These are phyloP conservation scores for Alternaria angustiovoidea DNA, from an alignment of 2,329 filamentous ascomycete genomes.

Conservation along the genomic window DNA sequence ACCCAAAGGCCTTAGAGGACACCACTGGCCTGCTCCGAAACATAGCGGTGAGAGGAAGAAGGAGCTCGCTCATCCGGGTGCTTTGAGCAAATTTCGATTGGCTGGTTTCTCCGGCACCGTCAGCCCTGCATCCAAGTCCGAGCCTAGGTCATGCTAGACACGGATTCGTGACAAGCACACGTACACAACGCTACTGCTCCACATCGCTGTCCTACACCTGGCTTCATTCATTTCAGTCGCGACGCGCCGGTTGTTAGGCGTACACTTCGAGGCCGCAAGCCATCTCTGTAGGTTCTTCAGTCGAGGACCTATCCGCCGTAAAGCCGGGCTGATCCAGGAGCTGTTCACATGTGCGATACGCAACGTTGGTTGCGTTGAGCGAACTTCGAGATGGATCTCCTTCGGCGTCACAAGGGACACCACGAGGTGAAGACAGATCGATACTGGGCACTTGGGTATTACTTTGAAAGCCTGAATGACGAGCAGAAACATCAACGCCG, in stretches of 20 bases:
- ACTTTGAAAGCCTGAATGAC: slow-evolving; percentile 61
- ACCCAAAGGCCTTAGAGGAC: background rate
- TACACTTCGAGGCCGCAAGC: background rate
- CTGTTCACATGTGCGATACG: background rate
- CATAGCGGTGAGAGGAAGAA: background rate
- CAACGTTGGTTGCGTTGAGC: background rate
- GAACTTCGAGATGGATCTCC: slow-evolving; percentile 23
- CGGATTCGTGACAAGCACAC: slow-evolving; percentile 16
- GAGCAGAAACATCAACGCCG: slow-evolving; percentile 61
- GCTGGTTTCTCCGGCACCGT: slow-evolving; percentile 7
- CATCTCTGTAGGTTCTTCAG: background rate
- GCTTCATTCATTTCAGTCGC: background rate
- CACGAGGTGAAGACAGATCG: slow-evolving; percentile 33
- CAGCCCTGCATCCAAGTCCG: slow-evolving; percentile 17
- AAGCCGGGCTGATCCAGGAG: slow-evolving; percentile 1
- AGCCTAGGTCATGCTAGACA: slow-evolving; percentile 15
- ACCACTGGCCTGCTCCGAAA: background rate
- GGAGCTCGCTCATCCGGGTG: background rate
- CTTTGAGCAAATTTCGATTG: slow-evolving; percentile 28
- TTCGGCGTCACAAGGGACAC: slow-evolving; percentile 34
- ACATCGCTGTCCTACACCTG: background rate
- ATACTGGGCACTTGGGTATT: slow-evolving; percentile 56
- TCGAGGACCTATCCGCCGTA: slow-evolving; percentile 1
- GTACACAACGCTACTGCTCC: slow-evolving; percentile 8
- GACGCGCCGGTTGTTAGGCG: background rate